Conservation (phyloP, 2,329 filamentous ascomycete species). For the Penicillium oxalicum region DNA sequence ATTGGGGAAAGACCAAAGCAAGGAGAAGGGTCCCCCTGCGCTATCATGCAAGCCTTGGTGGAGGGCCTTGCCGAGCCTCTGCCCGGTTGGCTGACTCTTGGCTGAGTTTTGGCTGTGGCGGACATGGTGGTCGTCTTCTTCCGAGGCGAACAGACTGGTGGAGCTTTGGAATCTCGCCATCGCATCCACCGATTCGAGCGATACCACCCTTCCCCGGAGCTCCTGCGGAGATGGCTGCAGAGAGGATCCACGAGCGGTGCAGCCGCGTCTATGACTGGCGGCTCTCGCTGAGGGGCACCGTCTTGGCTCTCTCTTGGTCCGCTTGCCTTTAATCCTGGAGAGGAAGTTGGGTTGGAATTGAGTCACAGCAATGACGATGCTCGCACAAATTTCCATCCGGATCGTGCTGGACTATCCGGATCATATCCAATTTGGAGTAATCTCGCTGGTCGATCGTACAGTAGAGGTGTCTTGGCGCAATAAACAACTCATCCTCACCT, state of each 20-base stretch:
- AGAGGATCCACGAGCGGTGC: constrained; percentile 1
- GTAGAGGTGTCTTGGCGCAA: neutral
- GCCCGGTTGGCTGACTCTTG: too few relatives aligned
- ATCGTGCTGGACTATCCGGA: too few relatives aligned
- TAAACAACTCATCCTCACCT: neutral
- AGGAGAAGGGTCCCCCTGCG: too few relatives aligned
- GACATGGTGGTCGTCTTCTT: too few relatives aligned
- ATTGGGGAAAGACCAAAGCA: too few relatives aligned
- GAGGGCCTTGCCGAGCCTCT: too few relatives aligned
- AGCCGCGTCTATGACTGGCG: constrained; percentile 3
- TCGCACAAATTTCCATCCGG: neutral
- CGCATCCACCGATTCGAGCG: neutral
- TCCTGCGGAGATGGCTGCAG: constrained; percentile 12
- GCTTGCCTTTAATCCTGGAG: constrained; percentile 1
- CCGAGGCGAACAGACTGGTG: neutral
- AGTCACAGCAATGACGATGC: constrained; percentile 3
- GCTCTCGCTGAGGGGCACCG: neutral
- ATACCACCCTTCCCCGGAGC: constrained; percentile 16
- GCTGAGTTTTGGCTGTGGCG: too few relatives aligned
- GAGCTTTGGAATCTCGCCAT: too few relatives aligned
- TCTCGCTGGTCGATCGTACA: neutral
- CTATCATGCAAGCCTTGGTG: too few relatives aligned
- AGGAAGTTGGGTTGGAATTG: neutral
- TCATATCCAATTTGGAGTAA: neutral
- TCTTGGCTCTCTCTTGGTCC: constrained; percentile 4